phyloP scores from a whole-genome alignment of 2,329 filamentous ascomycete species.

The Laburnicola sp. region DNA sequence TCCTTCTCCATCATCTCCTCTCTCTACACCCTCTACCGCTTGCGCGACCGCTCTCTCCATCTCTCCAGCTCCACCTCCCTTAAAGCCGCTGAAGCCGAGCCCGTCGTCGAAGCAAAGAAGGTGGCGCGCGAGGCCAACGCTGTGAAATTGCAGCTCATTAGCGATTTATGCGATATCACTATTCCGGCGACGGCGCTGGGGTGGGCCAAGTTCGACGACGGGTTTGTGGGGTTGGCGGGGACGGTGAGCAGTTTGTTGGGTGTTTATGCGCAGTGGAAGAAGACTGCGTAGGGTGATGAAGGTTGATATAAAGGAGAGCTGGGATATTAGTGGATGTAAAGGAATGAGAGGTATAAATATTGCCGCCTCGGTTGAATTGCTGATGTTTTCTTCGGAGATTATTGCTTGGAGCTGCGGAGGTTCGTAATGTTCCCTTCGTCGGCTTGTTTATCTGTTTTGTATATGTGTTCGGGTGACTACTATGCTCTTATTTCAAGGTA shows the following conservation, averaged over 20 bases:
- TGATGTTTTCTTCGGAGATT: neutral
- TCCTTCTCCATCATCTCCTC: conserved; percentile 75
- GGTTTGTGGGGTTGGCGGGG: conserved; percentile 86
- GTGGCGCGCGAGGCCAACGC: conserved; percentile 75
- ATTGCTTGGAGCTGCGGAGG: too few relatives aligned
- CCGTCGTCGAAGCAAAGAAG: conserved; percentile 88
- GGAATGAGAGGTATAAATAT: neutral
- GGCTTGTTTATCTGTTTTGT: too few relatives aligned
- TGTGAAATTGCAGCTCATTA: conserved; percentile 80
- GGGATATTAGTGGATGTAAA: neutral
- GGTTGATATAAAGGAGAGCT: too few relatives aligned
- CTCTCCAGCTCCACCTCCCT: conserved; percentile 57
- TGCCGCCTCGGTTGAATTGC: neutral
- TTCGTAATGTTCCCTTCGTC: too few relatives aligned
- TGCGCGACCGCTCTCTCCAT: conserved; percentile 69
- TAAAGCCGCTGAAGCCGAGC: conserved; percentile 77
- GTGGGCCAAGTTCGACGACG: conserved; percentile 80
- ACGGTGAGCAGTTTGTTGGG: conserved; percentile 89
- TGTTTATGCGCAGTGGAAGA: conserved; percentile 83
- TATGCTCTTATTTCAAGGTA: too few relatives aligned
- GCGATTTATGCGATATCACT: conserved; percentile 85
- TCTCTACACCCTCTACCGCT: conserved; percentile 73
- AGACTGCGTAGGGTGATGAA: conserved; percentile 66
- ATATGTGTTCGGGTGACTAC: too few relatives aligned
- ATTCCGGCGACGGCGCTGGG: conserved; percentile 77